Evolutionary conservation across 1,284 basidiomycete species (phyloP), one percentile per base, ranked within the genome.

Genomic region (Cutaneotrichosporon daszewskae): DNA sequence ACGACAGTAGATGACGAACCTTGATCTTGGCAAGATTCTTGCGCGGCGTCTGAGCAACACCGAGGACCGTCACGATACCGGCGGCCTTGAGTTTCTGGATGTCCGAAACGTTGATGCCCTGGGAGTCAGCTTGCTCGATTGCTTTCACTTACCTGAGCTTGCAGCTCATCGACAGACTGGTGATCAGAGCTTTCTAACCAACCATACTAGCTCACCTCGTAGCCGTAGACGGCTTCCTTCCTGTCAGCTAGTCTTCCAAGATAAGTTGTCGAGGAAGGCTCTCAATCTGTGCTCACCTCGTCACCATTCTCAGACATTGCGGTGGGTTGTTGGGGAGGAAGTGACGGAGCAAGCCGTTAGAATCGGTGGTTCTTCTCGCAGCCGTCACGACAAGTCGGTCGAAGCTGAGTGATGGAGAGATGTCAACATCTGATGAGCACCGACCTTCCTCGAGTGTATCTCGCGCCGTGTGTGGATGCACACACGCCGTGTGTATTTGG

Each of bases 51-150:
- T 71, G 69, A 37, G 53, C 53, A 37, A 85, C 69, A 13, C 68
- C 68, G n/a, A 73, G 65, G 12, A 76, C 60, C 3, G 74, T 76
- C 13, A 73, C 70, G 34, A 74, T 69, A 9, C 74, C 74, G 4
- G 69, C 61, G 1, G 68, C 86, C 74, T 94, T 94, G 54, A 95
- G 80, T 71, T 95, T 95, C 45, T 84, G 68, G 45, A 95, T 92
- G 64, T 95, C 90, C 72, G 91, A 86, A 24, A 90, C 83, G 54
- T 92, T 94, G 68, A 94, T 92, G 17, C 90, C 89, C 87, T 92
- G 55, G 20, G n/a, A n/a, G n/a, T n/a, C n/a, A n/a, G n/a, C n/a
- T n/a, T n/a, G n/a, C n/a, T n/a, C n/a, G n/a, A n/a, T n/a, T n/a
- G n/a, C n/a, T n/a, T n/a, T 24, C n/a, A 60, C 78, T 52, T 60